Percentiles rank a stretch among this genome's conserved stretches.
phyloP scores from a whole-genome alignment of 2,329 filamentous ascomycete species.

The Scytalidium sp. region DNA sequence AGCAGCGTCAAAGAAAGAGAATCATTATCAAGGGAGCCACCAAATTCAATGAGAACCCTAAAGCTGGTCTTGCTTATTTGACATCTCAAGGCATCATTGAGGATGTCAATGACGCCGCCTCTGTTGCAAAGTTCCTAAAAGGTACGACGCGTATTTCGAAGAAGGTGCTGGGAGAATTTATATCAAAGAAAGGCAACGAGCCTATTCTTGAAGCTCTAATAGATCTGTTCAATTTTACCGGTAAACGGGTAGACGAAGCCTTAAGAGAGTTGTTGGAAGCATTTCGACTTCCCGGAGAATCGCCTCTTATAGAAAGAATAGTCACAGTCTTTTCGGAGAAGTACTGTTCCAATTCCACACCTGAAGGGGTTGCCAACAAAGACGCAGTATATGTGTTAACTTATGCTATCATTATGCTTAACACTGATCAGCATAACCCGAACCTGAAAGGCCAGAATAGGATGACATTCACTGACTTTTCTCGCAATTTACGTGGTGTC shows the following conservation, averaged over 20 bases:
- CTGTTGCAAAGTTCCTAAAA: conserved; percentile 82
- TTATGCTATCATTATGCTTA: conserved; percentile 96
- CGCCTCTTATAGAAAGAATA: conserved; percentile 88
- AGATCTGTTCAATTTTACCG: conserved; percentile 81
- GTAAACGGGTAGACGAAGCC: conserved; percentile 86
- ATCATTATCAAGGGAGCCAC: conserved; percentile 82
- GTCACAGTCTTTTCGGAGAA: conserved; percentile 83
- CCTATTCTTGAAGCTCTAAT: conserved; percentile 81
- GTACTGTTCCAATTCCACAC: conserved; percentile 69
- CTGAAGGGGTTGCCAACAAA: conserved; percentile 75
- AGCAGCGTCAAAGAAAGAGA: conserved; percentile 77
- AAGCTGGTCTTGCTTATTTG: conserved; percentile 82
- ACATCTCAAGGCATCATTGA: conserved; percentile 83
- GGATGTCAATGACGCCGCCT: conserved; percentile 68
- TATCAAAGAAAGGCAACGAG: conserved; percentile 89
- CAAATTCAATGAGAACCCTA: conserved; percentile 95
- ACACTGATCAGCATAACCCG: conserved; percentile 95
- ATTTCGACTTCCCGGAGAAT: conserved; percentile 92
- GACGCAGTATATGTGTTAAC: conserved; percentile 88
- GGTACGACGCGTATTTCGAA: conserved; percentile 88
- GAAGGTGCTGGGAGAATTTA: conserved; percentile 83
- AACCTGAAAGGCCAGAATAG: conserved; percentile 77
- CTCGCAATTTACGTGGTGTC: conserved; percentile 84
- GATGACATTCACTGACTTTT: conserved; percentile 82
- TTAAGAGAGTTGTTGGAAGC: conserved; percentile 82